These are phyloP conservation scores for Fusarium sp. DNA, from an alignment of 2,329 filamentous ascomycete genomes.

Conservation along the genomic window DNA sequence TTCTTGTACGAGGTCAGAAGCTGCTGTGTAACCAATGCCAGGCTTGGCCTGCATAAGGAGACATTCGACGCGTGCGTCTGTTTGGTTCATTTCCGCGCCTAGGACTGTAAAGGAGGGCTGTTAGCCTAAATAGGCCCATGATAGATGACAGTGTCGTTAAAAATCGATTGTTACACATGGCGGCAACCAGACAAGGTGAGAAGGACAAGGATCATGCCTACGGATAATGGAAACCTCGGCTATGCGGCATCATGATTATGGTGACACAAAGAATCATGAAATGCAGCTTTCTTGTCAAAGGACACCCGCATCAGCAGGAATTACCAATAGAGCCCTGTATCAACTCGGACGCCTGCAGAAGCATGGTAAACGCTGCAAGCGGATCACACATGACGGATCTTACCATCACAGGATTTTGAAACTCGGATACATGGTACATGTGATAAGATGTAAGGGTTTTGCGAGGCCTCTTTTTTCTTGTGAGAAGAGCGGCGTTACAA, in stretches of 20 bases:
- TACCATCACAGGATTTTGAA: not conserved
- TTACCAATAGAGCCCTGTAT: slow-evolving; percentile 11
- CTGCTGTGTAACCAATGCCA: slow-evolving; percentile 25
- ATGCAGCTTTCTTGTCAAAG: slow-evolving; percentile 2
- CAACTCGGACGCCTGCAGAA: slow-evolving; percentile 10
- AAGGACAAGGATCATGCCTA: not conserved
- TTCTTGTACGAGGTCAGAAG: slow-evolving; percentile 12
- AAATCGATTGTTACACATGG: slow-evolving; percentile 29
- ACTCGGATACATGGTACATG: not conserved
- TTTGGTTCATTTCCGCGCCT: slow-evolving; percentile 9
- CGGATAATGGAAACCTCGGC: slow-evolving; percentile 2
- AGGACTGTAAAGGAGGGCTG: not conserved
- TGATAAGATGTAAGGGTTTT: not conserved
- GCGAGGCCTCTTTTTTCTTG: not conserved
- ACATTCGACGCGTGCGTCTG: not conserved
- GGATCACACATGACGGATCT: slow-evolving; percentile 8
- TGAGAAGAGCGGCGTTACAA: no score
- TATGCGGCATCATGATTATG: slow-evolving; percentile 18
- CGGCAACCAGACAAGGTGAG: slow-evolving; percentile 1
- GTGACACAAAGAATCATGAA: slow-evolving; percentile 12
- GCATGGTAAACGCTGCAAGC: slow-evolving; percentile 2
- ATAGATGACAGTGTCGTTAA: slow-evolving; percentile 7
- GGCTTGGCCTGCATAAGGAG: slow-evolving; percentile 10
- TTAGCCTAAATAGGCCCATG: slow-evolving; percentile 1
- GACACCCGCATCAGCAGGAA: not conserved